Conservation (phyloP, 352 stramenopile species). For the Phytopythium mirpurense region DNA sequence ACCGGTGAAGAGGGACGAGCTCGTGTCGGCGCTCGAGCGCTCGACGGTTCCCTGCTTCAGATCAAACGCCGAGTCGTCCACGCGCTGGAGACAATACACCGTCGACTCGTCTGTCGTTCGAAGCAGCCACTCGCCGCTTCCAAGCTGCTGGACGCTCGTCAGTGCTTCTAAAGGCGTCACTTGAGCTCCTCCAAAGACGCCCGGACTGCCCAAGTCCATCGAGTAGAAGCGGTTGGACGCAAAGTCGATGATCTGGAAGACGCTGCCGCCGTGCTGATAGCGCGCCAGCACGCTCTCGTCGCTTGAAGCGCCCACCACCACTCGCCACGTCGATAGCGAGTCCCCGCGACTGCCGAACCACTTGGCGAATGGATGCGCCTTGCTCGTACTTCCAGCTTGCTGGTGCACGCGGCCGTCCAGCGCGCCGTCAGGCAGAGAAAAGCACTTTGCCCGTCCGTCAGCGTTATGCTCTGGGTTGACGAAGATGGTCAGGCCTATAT, state of each 20-base stretch:
- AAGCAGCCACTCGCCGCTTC: conserved; percentile 41
- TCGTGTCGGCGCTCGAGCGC: conserved; percentile 15
- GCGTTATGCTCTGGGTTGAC: conserved; percentile 28
- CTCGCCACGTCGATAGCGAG: conserved; percentile 14
- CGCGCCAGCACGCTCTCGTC: conserved; percentile 36
- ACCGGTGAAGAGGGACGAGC: conserved; percentile 23
- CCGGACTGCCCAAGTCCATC: conserved; percentile 29
- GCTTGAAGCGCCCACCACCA: conserved; percentile 10
- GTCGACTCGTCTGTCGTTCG: conserved; percentile 30
- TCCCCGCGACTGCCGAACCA: conserved; percentile 29
- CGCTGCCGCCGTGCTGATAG: conserved; percentile 41
- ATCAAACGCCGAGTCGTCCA: conserved; percentile 18
- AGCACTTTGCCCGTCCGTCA: conserved; percentile 41
- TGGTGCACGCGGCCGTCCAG: conserved; percentile 43
- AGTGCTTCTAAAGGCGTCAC: conserved; percentile 15
- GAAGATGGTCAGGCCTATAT: conserved; percentile 37
- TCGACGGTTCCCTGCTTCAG: conserved; percentile 23
- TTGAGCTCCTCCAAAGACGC: neutral
- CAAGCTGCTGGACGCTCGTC: conserved; percentile 30
- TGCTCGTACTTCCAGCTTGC: conserved; percentile 8
- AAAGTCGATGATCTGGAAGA: conserved; percentile 58
- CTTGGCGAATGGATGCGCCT: conserved; percentile 39
- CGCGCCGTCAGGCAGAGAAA: conserved; percentile 46
- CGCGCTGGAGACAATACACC: conserved; percentile 26
- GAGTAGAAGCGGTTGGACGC: conserved; percentile 31